Percentiles rank a stretch among this genome's conserved stretches.
phyloP scores from a whole-genome alignment of 2,329 filamentous ascomycete genomes.

The Hymenoscyphus albidus region DNA sequence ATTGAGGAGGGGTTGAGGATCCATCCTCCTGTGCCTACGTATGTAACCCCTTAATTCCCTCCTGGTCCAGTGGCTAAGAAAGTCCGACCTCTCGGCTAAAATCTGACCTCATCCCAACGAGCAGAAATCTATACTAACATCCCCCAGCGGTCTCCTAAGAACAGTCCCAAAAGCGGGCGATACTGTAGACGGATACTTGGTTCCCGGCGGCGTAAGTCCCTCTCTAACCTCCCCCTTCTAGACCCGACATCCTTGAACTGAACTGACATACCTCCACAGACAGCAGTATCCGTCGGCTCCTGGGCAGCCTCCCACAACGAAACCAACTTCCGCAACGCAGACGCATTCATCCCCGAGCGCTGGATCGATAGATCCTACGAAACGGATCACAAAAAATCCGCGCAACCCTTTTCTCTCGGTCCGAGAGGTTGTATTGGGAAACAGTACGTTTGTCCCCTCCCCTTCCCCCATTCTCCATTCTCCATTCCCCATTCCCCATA shows the following conservation, averaged over 20 bases:
- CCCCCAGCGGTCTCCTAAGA: constrained; percentile 5
- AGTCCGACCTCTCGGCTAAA: no score
- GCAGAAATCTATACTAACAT: no score
- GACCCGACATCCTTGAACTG: no score
- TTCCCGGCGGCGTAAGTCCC: not conserved
- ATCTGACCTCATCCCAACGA: no score
- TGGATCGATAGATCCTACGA: constrained; percentile 33
- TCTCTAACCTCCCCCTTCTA: not conserved
- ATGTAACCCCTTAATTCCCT: no score
- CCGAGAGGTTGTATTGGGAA: constrained; percentile 23
- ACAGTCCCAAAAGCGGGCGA: not conserved
- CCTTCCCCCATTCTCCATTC: not conserved
- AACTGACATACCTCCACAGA: constrained; percentile 7
- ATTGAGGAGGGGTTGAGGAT: constrained; percentile 28
- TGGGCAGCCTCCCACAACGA: constrained; percentile 16
- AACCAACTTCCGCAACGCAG: constrained; percentile 30
- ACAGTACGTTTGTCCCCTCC: constrained; percentile 12
- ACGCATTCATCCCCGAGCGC: constrained; percentile 27
- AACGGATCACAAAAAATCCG: constrained; percentile 17
- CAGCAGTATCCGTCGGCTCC: constrained; percentile 16
- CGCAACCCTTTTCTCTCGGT: constrained; percentile 21
- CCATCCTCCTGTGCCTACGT: constrained; percentile 4
- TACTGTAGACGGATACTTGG: not conserved
- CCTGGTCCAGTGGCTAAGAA: no score
- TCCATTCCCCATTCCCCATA: not conserved